Conservation (phyloP, 2,329 filamentous ascomycete genomes). For the Monascus ruber region DNA sequence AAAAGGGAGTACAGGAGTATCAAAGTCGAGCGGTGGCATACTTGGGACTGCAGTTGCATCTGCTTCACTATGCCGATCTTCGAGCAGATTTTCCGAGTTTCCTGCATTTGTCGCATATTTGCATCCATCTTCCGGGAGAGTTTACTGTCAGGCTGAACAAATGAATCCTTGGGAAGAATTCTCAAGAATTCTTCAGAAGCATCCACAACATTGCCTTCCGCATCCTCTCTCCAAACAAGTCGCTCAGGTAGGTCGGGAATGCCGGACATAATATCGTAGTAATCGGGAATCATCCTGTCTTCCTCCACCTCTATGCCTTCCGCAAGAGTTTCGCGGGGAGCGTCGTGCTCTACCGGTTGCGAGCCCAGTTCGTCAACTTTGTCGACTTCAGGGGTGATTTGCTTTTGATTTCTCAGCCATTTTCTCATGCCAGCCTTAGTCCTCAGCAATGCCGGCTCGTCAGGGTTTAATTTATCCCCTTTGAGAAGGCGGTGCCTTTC, state of each 20-base stretch:
- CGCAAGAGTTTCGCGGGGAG: constrained; percentile 64
- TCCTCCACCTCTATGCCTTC: constrained; percentile 90
- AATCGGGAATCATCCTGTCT: constrained; percentile 78
- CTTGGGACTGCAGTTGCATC: constrained; percentile 97
- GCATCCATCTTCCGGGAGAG: constrained; percentile 71
- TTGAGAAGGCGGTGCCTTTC: constrained; percentile 80
- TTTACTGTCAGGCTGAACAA: constrained; percentile 61
- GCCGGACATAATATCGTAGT: constrained; percentile 77
- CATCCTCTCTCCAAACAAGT: constrained; percentile 79
- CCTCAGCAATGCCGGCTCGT: constrained; percentile 77
- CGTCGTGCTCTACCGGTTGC: constrained; percentile 38
- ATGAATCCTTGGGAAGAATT: constrained; percentile 63
- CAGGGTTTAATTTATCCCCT: constrained; percentile 69
- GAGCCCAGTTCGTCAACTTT: constrained; percentile 33
- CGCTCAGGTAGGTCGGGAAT: constrained; percentile 73
- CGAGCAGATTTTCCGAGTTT: constrained; percentile 87
- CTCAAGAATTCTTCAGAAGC: constrained; percentile 75
- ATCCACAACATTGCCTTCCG: constrained; percentile 79
- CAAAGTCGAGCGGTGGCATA: constrained; percentile 29
- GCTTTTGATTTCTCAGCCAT: constrained; percentile 68
- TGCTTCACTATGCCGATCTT: constrained; percentile 98
- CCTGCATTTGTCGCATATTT: constrained; percentile 91
- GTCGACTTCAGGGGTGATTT: constrained; percentile 47
- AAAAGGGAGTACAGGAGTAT: neutral
- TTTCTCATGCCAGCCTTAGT: constrained; percentile 82